Percentiles rank a stretch among this genome's conserved stretches.
These are phyloP conservation scores for Gossypium davidsonii DNA, from an alignment of 441 rosid species.

Conservation along the genomic window DNA sequence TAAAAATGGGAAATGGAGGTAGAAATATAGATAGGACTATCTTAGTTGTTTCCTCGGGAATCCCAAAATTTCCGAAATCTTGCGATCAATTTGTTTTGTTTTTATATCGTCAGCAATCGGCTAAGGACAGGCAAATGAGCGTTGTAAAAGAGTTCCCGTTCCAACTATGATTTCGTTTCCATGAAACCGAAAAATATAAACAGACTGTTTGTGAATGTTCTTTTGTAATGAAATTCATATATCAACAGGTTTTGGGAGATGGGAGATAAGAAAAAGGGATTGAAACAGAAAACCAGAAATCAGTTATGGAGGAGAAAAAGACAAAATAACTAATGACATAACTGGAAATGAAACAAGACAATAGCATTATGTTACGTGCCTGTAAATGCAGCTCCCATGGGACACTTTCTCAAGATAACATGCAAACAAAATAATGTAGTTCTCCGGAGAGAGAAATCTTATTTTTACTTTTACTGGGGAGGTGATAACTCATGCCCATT, in stretches of 20 bases:
- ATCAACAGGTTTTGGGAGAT: no score
- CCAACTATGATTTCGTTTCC: no score
- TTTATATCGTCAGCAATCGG: background rate
- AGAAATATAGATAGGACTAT: conserved; percentile 16
- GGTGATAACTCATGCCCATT: conserved; percentile 1
- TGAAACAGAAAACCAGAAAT: conserved; percentile 17
- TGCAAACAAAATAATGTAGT: background rate
- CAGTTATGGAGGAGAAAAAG: background rate
- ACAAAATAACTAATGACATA: background rate
- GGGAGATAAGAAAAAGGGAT: background rate
- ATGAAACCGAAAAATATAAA: no score
- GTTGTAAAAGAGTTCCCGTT: background rate
- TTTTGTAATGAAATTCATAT: no score
- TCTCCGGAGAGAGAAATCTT: background rate
- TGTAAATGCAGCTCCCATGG: conserved; percentile 23
- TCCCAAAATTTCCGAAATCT: conserved; percentile 11
- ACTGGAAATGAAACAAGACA: conserved; percentile 6
- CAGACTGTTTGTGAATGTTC: no score
- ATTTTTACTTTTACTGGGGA: background rate
- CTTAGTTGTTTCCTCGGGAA: conserved; percentile 24
- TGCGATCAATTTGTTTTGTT: background rate
- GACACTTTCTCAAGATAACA: conserved; percentile 22
- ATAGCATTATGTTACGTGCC: conserved; percentile 31
- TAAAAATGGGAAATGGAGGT: background rate
- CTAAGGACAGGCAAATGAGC: background rate